These are phyloP conservation scores for Solanum ahanhuiri DNA, from an alignment of 257 asterid species.

Conservation along the genomic window DNA sequence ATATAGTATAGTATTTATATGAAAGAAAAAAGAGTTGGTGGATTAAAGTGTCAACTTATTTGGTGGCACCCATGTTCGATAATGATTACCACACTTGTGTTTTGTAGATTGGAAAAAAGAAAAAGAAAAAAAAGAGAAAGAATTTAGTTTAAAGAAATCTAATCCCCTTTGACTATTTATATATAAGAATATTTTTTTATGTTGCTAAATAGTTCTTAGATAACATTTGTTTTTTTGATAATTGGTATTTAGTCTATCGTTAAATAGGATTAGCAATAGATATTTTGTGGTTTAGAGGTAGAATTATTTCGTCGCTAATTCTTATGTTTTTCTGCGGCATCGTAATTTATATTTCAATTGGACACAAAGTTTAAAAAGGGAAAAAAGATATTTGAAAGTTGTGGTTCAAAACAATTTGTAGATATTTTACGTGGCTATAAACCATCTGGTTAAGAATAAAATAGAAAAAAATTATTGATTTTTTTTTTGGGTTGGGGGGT, in stretches of 20 bases:
- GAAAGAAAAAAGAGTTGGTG: conserved; percentile 14
- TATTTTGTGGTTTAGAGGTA: background rate
- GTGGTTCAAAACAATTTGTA: background rate
- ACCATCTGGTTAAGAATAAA: rapidly evolving
- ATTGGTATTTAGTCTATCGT: background rate
- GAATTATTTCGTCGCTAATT: background rate
- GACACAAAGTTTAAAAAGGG: background rate
- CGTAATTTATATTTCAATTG: background rate
- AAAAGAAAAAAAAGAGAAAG: background rate
- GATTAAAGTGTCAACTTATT: conserved; percentile 11
- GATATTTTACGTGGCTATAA: background rate
- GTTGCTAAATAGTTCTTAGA: background rate
- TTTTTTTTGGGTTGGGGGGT: background rate
- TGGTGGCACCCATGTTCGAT: conserved; percentile 43
- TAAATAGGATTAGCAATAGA: background rate
- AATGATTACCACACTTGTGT: conserved; percentile 23
- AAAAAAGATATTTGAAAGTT: background rate
- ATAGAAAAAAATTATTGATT: too few relatives aligned
- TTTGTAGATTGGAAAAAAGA: background rate
- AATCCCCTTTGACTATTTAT: background rate
- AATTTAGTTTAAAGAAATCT: background rate
- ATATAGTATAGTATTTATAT: background rate
- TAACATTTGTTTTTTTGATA: background rate
- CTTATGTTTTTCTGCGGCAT: background rate
- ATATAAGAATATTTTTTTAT: background rate